These are phyloP conservation scores for Porphyrellus cyaneotinctus DNA, from an alignment of 768 basidiomycete genomes.

Conservation along the genomic window DNA sequence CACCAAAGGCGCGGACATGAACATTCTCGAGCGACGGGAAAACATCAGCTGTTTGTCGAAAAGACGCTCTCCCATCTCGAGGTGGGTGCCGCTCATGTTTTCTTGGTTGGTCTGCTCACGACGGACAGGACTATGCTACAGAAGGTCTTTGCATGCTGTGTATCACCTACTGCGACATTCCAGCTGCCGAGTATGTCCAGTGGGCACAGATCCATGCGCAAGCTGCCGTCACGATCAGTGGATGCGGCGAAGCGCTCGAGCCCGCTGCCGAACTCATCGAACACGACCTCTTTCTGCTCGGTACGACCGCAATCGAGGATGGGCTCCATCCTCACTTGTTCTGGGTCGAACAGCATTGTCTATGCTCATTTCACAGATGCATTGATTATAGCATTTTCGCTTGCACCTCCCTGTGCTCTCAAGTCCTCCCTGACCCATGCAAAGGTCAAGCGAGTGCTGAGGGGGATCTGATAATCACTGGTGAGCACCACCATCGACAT, in stretches of 20 bases:
- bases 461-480: constrained; percentile 82
- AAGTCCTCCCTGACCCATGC: constrained; percentile 76
- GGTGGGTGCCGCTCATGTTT: constrained; percentile 41
- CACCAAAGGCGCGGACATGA: constrained; percentile 97
- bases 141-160: constrained; percentile 97
- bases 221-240: constrained; percentile 93
- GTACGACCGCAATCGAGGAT: constrained; percentile 98
- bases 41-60: constrained; percentile 80
- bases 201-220: constrained; percentile 88
- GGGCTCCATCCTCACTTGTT: no score
- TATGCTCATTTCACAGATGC: no score
- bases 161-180: constrained; percentile 88
- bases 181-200: constrained; percentile 84
- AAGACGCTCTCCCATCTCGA: constrained; percentile 88
- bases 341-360: no score
- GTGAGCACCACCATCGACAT: constrained; percentile 37
- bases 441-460: constrained; percentile 76
- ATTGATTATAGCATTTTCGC: no score
- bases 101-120: not conserved
- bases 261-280: constrained; percentile 94
- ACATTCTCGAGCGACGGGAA: constrained; percentile 85
- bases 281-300: constrained; percentile 86
- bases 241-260: constrained; percentile 92
- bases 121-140: constrained; percentile 82
- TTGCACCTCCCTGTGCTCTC: no score